A percentile compares a stretch with the other conserved stretches of the same genome.
Evolutionary conservation across 2,329 filamentous ascomycete genomes (phyloP).

Genomic region (Colletotrichum karsti): DNA sequence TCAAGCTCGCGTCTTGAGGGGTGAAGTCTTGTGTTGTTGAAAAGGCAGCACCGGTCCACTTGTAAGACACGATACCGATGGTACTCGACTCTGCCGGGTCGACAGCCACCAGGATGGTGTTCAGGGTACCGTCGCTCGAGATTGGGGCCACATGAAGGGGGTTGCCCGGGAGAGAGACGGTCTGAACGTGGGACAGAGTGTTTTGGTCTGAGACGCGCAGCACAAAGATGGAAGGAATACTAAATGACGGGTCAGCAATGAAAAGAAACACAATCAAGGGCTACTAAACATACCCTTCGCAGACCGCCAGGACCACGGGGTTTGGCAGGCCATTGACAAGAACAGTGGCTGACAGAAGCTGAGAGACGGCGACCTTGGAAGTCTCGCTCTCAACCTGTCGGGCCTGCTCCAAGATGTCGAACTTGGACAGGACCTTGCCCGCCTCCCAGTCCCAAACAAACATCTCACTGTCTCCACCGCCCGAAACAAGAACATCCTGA

Average conservation of each 20-base stretch:
- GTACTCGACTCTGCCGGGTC: slow-evolving; percentile 41
- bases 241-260: slow-evolving; percentile 38
- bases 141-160: slow-evolving; percentile 63
- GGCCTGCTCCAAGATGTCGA: slow-evolving; percentile 57
- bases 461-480: slow-evolving; percentile 83
- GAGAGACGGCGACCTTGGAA: slow-evolving; percentile 57
- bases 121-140: slow-evolving; percentile 31
- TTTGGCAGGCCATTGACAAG: slow-evolving; percentile 22
- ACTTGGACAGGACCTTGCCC: slow-evolving; percentile 60
- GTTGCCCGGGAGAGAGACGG: slow-evolving; percentile 69
- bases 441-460: slow-evolving; percentile 84
- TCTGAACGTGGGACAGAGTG: slow-evolving; percentile 56
- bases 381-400: slow-evolving; percentile 38
- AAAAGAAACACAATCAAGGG: background rate
- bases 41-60: slow-evolving; percentile 31
- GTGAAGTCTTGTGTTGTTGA: slow-evolving; percentile 16
- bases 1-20: slow-evolving; percentile 13
- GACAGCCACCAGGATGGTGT: slow-evolving; percentile 48
- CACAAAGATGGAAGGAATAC: slow-evolving; percentile 70
- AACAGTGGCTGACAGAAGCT: slow-evolving; percentile 43
- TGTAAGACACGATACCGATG: slow-evolving; percentile 32
- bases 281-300: slow-evolving; percentile 52
- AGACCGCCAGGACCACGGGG: slow-evolving; percentile 45
- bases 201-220: slow-evolving; percentile 63
- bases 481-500: slow-evolving; percentile 78